phyloP scores from a whole-genome alignment of 2,329 filamentous ascomycete species.

The Ascochyta pisi region DNA sequence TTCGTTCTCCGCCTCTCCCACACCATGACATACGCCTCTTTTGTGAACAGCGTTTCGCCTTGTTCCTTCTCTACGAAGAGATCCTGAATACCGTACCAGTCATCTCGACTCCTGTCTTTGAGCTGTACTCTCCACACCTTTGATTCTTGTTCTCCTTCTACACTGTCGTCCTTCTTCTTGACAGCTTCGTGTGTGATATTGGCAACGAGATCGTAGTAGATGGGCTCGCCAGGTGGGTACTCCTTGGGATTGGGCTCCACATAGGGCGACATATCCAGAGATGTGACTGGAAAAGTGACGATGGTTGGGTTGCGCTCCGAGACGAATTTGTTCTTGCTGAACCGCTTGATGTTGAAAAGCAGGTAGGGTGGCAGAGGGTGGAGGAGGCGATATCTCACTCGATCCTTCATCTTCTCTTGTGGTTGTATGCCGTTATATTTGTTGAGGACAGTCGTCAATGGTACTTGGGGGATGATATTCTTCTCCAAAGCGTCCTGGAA shows the following conservation, averaged over 20 bases:
- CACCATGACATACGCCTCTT: constrained; percentile 94
- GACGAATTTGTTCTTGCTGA: constrained; percentile 96
- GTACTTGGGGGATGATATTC: constrained; percentile 95
- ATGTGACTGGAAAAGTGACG: constrained; percentile 88
- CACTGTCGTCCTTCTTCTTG: constrained; percentile 76
- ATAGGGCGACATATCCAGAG: constrained; percentile 87
- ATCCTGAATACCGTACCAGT: constrained; percentile 95
- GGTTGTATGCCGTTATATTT: constrained; percentile 92
- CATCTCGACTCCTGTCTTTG: constrained; percentile 77
- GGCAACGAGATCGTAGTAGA: constrained; percentile 93
- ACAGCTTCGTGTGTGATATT: constrained; percentile 92
- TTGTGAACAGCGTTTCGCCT: constrained; percentile 87
- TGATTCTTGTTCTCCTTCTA: constrained; percentile 88
- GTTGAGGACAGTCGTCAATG: constrained; percentile 74
- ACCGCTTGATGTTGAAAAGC: constrained; percentile 95
- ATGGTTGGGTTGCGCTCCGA: constrained; percentile 96
- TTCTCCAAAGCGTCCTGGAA: constrained; percentile 95
- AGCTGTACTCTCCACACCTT: constrained; percentile 97
- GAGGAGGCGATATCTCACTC: constrained; percentile 86
- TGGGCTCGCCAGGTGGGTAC: constrained; percentile 77
- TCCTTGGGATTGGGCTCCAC: constrained; percentile 83
- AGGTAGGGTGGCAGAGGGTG: constrained; percentile 92
- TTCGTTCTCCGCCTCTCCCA: constrained; percentile 79
- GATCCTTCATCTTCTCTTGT: constrained; percentile 87
- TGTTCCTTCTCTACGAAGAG: constrained; percentile 89